Base-by-base conservation (phyloP, 2,329 filamentous ascomycete species). In the Sarocladium brachiariae region DNA sequence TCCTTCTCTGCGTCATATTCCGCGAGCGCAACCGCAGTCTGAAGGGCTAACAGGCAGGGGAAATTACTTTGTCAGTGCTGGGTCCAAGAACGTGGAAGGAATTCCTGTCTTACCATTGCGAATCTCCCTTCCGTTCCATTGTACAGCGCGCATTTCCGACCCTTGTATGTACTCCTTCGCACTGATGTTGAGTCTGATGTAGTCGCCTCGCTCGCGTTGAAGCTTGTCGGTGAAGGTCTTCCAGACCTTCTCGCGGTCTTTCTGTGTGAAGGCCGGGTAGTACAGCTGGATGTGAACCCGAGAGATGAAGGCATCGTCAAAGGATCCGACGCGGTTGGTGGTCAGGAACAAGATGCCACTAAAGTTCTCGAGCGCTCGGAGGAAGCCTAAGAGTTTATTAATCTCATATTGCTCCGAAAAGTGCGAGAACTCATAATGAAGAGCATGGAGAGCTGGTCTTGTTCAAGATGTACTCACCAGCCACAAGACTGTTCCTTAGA, bases 231-330 rank as follows among this genome's bases (percentile, higher is more conserved):
- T 45, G 18, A 45, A 45, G 4, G 39, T 45, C 39, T 45, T 45
- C 39, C 39, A 45, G 24, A 45, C 21, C 39, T 14, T 25, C 39
- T 30, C 39, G 9, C 39, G 39, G 4, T 45, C 39, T 30, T 30
- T 45, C 9, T 45, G 13, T 4, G 39, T 45, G 39, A 45, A 45
- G 10, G 25, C 39, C 9, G 39, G 41, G 30, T 45, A 68, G 46
- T 64, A 61, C 3, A 68, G 56, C 7, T 62, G 56, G 13, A 68
- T 53, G 34, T 67, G 60, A 35, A 67, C 66, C 5, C 65, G 59
- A 2, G 64, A 67, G 49, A 64, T 63, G 56, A 68, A 66, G 8
- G 63, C 65, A 48, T 65, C 63, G 51, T 69, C 66, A n/a, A 69
- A 65, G 2, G 58, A 59, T 3, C 55, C 61, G 2, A 69, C 62